Conservation (phyloP, 768 basidiomycete species). For the Dioszegia hungarica region DNA sequence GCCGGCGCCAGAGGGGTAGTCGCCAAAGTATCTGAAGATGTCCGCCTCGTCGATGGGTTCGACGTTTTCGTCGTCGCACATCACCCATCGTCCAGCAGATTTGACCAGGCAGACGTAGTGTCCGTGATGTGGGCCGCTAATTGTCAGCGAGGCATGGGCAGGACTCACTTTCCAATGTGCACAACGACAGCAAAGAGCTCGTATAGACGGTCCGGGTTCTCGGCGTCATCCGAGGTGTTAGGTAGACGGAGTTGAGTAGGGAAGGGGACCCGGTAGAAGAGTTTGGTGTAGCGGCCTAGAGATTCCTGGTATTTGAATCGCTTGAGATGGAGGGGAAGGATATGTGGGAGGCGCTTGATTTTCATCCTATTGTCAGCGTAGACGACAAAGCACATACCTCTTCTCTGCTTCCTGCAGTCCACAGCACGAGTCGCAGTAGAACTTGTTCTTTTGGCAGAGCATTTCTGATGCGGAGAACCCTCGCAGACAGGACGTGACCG, state of each 20-base stretch:
- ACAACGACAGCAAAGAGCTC: constrained; percentile 94
- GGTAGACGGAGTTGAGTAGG: constrained; percentile 90
- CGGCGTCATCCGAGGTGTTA: constrained; percentile 91
- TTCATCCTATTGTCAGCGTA: constrained; percentile 71
- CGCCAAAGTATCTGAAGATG: constrained; percentile 91
- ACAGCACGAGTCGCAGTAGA: constrained; percentile 95
- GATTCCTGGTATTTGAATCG: constrained; percentile 99
- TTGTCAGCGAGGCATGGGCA: background rate
- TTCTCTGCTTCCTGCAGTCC: constrained; percentile 97
- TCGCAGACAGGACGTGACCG: constrained; percentile 88
- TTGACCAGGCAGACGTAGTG: constrained; percentile 96
- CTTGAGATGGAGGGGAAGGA: constrained; percentile 92
- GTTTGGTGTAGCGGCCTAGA: constrained; percentile 81
- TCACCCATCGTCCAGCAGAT: constrained; percentile 73
- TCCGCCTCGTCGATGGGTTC: constrained; percentile 81
- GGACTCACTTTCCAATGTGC: constrained; percentile 94
- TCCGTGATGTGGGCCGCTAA: constrained; percentile 93
- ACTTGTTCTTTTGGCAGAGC: constrained; percentile 97
- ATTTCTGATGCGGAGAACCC: constrained; percentile 98
- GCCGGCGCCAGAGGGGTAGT: constrained; percentile 69
- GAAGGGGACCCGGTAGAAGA: constrained; percentile 94
- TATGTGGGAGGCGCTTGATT: constrained; percentile 90
- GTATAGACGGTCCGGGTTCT: constrained; percentile 87
- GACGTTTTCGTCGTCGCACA: constrained; percentile 95
- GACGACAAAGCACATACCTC: constrained; percentile 57